These are phyloP conservation scores for Paecilomyces sp. DNA, from an alignment of 2,329 filamentous ascomycete species.

Conservation along the genomic window DNA sequence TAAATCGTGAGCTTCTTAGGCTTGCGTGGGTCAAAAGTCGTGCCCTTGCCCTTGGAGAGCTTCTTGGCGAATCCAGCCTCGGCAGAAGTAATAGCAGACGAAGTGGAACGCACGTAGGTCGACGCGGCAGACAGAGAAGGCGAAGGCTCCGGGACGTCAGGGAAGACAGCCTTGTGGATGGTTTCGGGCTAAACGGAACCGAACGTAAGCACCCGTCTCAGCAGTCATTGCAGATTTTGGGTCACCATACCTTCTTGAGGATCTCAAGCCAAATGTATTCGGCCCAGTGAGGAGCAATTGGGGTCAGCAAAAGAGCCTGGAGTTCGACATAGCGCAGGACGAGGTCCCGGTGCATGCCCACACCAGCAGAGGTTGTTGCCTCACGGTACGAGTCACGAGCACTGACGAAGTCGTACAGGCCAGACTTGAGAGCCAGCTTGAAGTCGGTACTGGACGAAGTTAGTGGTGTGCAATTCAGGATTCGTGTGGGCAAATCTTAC, in stretches of 20 bases:
- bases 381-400: conserved; percentile 89
- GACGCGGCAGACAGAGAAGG: conserved; percentile 67
- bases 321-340: conserved; percentile 76
- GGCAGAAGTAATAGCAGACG: conserved; percentile 75
- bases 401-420: conserved; percentile 83
- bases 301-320: conserved; percentile 73
- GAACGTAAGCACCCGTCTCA: not conserved
- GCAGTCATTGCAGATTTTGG: not conserved
- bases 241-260: conserved; percentile 53
- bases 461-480: conserved; percentile 4
- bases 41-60: conserved; percentile 85
- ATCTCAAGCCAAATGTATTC: conserved; percentile 94
- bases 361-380: conserved; percentile 64
- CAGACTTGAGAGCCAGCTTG: conserved; percentile 78
- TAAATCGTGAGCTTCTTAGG: conserved; percentile 88
- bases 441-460: conserved; percentile 55
- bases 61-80: conserved; percentile 72
- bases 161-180: conserved; percentile 74
- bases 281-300: conserved; percentile 86
- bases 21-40: conserved; percentile 79
- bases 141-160: conserved; percentile 59
- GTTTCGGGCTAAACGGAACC: conserved; percentile 46
- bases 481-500: conserved; percentile 30
- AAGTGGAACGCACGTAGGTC: conserved; percentile 69
- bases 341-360: conserved; percentile 80